Percentiles rank a stretch among this genome's conserved stretches.
These are phyloP conservation scores for Syzygium jambos DNA, from an alignment of 345 rosid species.

Conservation along the genomic window DNA sequence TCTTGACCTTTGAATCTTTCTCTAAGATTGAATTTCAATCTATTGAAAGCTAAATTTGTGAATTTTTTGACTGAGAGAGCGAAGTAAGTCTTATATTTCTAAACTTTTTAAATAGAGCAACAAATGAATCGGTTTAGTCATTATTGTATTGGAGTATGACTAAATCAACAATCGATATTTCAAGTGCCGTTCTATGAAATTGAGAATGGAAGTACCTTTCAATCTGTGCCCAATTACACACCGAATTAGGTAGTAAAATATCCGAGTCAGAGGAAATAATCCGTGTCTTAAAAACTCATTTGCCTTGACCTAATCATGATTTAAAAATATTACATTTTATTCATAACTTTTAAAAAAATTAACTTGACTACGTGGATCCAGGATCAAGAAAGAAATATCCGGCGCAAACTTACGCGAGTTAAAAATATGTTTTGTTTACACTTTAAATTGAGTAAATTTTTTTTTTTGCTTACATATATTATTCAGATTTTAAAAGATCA, in stretches of 20 bases:
- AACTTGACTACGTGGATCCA: background rate
- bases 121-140: background rate
- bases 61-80: background rate
- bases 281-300: background rate
- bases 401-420: rapidly evolving
- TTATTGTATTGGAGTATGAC: background rate
- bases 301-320: background rate
- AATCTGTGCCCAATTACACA: background rate
- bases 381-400: background rate
- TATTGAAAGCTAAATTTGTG: background rate
- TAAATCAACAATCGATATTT: background rate
- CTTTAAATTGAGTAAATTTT: background rate
- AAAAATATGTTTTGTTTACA: background rate
- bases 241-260: background rate
- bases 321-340: background rate
- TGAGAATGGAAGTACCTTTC: background rate
- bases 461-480: background rate
- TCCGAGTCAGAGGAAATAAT: background rate
- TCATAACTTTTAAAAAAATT: background rate
- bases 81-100: background rate
- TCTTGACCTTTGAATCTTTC: background rate
- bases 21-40: background rate
- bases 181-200: background rate
- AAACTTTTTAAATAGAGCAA: background rate
- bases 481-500: background rate